phyloP scores from a whole-genome alignment of 306 rosid genomes.

The Medicago ruthenica region DNA sequence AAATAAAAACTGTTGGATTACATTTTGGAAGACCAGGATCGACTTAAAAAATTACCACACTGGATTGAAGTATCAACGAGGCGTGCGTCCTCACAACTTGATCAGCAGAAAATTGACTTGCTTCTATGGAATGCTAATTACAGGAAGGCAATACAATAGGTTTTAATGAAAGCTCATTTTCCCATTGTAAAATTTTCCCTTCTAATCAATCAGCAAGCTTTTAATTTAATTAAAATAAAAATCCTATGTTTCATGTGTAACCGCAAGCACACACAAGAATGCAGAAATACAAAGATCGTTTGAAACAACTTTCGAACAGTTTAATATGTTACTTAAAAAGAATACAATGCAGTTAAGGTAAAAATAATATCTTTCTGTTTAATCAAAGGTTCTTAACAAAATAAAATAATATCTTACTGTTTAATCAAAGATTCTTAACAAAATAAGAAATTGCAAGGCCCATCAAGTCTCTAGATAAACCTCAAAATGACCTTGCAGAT shows the following conservation, averaged over 20 bases:
- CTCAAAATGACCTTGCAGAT: not conserved
- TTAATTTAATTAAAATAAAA: not conserved
- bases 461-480: not conserved
- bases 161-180: not conserved
- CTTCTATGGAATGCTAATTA: not conserved
- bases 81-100: no score
- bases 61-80: no score
- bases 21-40: no score
- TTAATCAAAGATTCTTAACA: not conserved
- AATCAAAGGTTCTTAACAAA: not conserved
- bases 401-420: not conserved
- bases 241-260: not conserved
- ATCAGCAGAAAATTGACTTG: not conserved
- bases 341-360: not conserved
- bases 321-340: not conserved
- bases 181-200: not conserved
- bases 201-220: not conserved
- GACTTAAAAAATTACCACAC: no score
- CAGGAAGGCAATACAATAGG: not conserved
- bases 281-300: not conserved
- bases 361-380: constrained; percentile 3
- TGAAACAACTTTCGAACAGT: not conserved
- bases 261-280: not conserved
- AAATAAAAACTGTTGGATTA: no score
- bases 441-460: not conserved